Evolutionary conservation across 441 rosid genomes (phyloP), one percentile per base, ranked within the genome.

Genomic region (Biscutella auriculata): DNA sequence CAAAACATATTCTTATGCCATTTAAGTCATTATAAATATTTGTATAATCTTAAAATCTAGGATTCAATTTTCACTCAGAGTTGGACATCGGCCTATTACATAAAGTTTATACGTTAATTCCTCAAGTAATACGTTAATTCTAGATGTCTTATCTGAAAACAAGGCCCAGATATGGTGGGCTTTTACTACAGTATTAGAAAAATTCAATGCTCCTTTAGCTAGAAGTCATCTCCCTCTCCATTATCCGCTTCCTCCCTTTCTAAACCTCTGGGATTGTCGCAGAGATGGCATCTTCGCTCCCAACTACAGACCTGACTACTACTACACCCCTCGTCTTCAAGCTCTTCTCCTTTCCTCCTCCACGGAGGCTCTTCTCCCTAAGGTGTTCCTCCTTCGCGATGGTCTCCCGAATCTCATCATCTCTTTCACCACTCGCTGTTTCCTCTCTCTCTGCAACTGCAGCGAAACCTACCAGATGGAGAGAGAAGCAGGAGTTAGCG

Each of bases 271-370:
- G 51, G 50, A 12, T 46, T 54, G 69, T 35, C 32, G 49, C 23
- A 46, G 60, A 27, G 45, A 83, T 83, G 95, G 67, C 85, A 50
- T 72, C 83, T 35, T 69, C 79, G 23, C 76, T 69, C 55, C 66
- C 81, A 11, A 51, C 52, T 10, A 70, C 66, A 26, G 74, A 75
- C 53, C 42, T 73, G 35, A 64, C 53, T 25, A 64, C 73, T 1
- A 21, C 19, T n/a, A n/a, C n/a, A 35, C 79, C 83, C 28, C 72
- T 67, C 47, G 30, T 72, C 60, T 70, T 77, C 77, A 75, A 77
- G 12, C 74, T 79, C 54, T 44, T 48, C 49, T 68, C 87, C 37
- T 34, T 67, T 43, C 68, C 85, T 17, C 62, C 57, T 12, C 83
- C 23, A 57, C 46, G 60, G 65, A 64, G 65, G 42, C 61, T 79